These are phyloP conservation scores for Thermoascus crustaceus DNA, from an alignment of 2,329 filamentous ascomycete species.

Conservation along the genomic window DNA sequence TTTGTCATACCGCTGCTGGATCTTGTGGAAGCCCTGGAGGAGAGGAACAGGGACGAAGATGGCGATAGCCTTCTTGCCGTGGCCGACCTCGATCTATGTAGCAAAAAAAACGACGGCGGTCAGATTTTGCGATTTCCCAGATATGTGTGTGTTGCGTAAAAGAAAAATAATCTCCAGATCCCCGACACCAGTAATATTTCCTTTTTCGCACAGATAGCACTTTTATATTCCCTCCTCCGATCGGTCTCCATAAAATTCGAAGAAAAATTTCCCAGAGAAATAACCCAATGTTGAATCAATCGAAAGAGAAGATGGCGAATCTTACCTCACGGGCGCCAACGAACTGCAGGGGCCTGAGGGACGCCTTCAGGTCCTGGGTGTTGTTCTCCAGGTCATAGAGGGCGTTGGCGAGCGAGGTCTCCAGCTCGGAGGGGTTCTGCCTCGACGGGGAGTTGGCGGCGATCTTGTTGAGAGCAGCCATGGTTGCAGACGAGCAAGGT, in stretches of 20 bases:
- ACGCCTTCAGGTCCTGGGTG: constrained; percentile 93
- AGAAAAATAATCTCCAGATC: too few species aligned
- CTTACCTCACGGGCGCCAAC: constrained; percentile 99
- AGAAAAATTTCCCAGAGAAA: too few species aligned
- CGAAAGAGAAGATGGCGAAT: too few species aligned
- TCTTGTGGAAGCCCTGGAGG: constrained; percentile 96
- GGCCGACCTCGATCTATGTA: constrained; percentile 98
- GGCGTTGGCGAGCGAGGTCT: constrained; percentile 92
- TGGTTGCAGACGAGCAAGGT: constrained; percentile 43
- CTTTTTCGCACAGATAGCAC: too few species aligned
- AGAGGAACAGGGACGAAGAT: constrained; percentile 99
- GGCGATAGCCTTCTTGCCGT: constrained; percentile 99
- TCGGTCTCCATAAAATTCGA: background rate
- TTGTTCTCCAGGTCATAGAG: constrained; percentile 99
- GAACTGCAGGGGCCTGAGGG: constrained; percentile 96
- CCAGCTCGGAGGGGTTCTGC: constrained; percentile 93
- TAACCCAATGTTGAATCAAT: too few species aligned
- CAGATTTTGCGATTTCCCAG: constrained; percentile 16
- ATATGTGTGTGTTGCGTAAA: too few species aligned
- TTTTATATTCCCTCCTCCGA: too few species aligned
- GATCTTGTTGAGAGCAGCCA: constrained; percentile 94
- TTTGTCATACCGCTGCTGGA: constrained; percentile 88
- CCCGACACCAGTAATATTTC: too few species aligned
- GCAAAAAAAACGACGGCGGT: constrained; percentile 29
- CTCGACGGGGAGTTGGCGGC: constrained; percentile 93